Percentiles rank a stretch among this genome's conserved stretches.
phyloP scores from a whole-genome alignment of 495 filamentous ascomycete species.

The Peziza echinospora region DNA sequence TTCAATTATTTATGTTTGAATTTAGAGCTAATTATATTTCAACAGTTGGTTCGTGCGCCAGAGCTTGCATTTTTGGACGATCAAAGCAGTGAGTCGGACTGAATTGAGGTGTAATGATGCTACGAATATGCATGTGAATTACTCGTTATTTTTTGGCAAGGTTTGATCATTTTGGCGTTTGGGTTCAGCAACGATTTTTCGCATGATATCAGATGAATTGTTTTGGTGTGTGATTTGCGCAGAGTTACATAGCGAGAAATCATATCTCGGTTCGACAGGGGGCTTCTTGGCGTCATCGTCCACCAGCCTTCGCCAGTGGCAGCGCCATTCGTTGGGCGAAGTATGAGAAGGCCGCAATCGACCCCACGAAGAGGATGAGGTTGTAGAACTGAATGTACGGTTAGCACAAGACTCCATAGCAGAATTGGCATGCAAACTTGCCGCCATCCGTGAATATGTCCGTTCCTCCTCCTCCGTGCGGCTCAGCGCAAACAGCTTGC shows the following conservation, averaged over 20 bases:
- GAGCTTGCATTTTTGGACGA: background rate
- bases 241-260: no score
- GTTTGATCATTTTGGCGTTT: no score
- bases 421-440: constrained; percentile 27
- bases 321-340: constrained; percentile 40
- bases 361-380: constrained; percentile 83
- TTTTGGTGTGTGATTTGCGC: no score
- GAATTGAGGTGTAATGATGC: no score
- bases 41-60: background rate
- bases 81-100: background rate
- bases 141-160: no score
- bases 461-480: constrained; percentile 85
- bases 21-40: no score
- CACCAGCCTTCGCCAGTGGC: background rate
- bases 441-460: constrained; percentile 78
- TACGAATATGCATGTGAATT: no score
- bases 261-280: no score
- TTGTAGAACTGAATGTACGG: constrained; percentile 64
- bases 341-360: constrained; percentile 78
- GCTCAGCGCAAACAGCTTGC: constrained; percentile 89
- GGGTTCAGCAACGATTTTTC: no score
- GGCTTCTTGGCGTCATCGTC: background rate
- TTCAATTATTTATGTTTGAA: no score
- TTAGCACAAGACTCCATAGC: constrained; percentile 5
- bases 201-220: no score